Evolutionary conservation across 495 filamentous ascomycete genomes (phyloP), one percentile per base, ranked within the genome.

Genomic region (Cairneyella variabilis): DNA sequence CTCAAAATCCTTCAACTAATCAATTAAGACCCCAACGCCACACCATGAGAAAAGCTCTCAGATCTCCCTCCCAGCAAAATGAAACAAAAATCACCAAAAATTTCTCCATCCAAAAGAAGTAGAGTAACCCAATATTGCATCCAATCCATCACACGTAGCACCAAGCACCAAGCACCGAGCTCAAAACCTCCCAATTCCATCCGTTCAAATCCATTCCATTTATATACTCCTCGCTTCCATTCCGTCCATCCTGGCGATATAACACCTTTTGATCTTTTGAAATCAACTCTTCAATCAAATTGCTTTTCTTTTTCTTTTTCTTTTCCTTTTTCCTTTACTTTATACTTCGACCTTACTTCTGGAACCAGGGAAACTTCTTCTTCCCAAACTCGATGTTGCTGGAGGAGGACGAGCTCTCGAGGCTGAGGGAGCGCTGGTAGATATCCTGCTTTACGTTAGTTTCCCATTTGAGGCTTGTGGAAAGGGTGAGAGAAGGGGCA

Each of bases 321-420:
- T n/a, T n/a, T n/a, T n/a, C n/a, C n/a, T n/a, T n/a, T n/a, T n/a
- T n/a, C n/a, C n/a, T n/a, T n/a, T n/a, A n/a, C n/a, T n/a, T n/a
- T n/a, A 23, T 44, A 12, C 37, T 41, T 54, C 17, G 56, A 21
- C 56, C 56, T 37, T 55, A 51, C 42, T 58, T 79, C 58, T 66
- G 66, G 66, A 83, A 72, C 79, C 79, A 83, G 5, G 77, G 72
- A 53, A 80, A 80, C 54, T 79, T 79, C 67, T 80, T 80, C 62
- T 71, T 79, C 51, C 56, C 69, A 20, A 64, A 49, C 40, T 77
- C 73, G 5, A 66, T 54, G 3, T 46, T 12, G 8, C 53, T 34
- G 21, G 58, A 32, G 23, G 65, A 68, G 18, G 66, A 64, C 17
- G 70, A 63, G 10, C 72, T 69, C 65, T 85, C 82, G 30, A 83